Evolutionary conservation across 306 rosid species (phyloP), one percentile per base, ranked within the genome.

Genomic region (Vigna nakashimae): DNA sequence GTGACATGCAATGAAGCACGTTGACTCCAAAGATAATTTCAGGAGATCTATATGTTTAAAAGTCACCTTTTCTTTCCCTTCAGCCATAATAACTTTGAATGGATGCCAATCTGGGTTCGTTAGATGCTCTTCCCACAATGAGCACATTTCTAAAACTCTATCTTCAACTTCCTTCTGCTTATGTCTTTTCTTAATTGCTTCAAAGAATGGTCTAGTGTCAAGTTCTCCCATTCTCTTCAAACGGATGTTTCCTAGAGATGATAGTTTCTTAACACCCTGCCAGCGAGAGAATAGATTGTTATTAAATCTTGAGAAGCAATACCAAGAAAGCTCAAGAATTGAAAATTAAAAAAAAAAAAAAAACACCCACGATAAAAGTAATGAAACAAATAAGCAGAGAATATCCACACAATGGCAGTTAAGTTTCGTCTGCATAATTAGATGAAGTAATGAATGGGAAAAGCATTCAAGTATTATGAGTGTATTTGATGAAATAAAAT

Each of bases 61-160:
- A 26, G 28, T 26, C 28, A 26, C 28, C 28, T 26, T 26, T 26
- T 26, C 28, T 26, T 26, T 26, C 28, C 28, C 28, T 26, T 26
- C 28, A 26, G 28, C 28, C 3, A 26, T 26, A 26, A 26, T 26
- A 26, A 26, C 28, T 26, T 26, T 26, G 77, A 92, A 87, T 11
- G 98, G 98, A 84, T 95, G 97, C 98, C 98, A 95, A 16, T 87
- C 93, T 20, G 98, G 93, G 69, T 95, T 97, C 87, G 85, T 95
- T 7, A 95, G 83, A 86, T 88, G 87, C 82, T 95, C 98, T 74
- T 82, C 90, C 98, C 98, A 95, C 78, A 95, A 56, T 8, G 96
- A 89, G 86, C 98, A 91, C 14, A 92, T 74, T 80, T 89, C 92
- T 62, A 90, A 71, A 36, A 98, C 96, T 83, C 75, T 26, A 2